These are phyloP conservation scores for Lachancea kluyveri DNA, from an alignment of 805 yeast species.

Conservation along the genomic window DNA sequence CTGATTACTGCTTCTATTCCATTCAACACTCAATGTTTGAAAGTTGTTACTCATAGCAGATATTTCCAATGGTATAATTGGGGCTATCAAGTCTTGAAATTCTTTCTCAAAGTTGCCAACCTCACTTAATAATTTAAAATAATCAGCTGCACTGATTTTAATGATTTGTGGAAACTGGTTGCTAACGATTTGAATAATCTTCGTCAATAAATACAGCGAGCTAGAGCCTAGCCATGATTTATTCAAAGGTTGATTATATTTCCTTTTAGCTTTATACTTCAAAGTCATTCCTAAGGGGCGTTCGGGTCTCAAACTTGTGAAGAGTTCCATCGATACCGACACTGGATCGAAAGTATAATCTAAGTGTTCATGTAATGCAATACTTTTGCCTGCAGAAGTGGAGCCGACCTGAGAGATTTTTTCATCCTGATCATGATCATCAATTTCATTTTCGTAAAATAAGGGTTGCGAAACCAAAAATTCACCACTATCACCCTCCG, in stretches of 20 bases:
- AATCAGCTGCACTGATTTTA: conserved; percentile 22
- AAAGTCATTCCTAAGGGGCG: conserved; percentile 27
- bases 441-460: conserved; percentile 3
- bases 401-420: conserved; percentile 6
- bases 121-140: conserved; percentile 12
- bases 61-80: conserved; percentile 13
- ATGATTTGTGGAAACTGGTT: conserved; percentile 22
- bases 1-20: conserved; percentile 9
- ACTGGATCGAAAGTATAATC: conserved; percentile 16
- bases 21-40: conserved; percentile 11
- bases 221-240: conserved; percentile 23
- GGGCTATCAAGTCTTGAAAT: conserved; percentile 9
- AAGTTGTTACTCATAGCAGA: conserved; percentile 5
- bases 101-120: conserved; percentile 15
- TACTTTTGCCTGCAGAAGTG: conserved; percentile 11
- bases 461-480: conserved; percentile 1
- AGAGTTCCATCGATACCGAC: conserved; percentile 14
- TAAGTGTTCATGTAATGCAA: conserved; percentile 22
- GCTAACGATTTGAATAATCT: conserved; percentile 15
- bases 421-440: conserved; percentile 7
- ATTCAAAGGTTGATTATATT: conserved; percentile 10
- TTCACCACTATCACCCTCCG: conserved; percentile 1
- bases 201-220: conserved; percentile 16
- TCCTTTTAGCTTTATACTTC: conserved; percentile 19
- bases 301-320: conserved; percentile 16